Evolutionary conservation across 306 rosid species (phyloP).

Genomic region (Quercus alba): DNA sequence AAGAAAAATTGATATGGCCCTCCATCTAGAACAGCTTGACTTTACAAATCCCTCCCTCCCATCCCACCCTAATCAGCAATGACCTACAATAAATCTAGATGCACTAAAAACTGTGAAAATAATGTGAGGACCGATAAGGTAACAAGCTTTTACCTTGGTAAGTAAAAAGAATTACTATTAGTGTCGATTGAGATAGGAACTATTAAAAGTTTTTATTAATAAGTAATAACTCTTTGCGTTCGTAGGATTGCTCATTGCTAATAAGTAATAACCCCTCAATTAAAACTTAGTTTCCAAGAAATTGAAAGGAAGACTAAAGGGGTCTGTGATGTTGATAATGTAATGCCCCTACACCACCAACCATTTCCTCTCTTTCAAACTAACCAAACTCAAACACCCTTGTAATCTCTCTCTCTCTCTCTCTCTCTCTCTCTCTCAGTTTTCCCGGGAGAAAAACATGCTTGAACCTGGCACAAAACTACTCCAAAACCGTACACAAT

Average conservation of each 20-base stretch:
- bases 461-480: slow-evolving; percentile 36
- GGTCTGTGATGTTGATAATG: slow-evolving; percentile 32
- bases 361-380: slow-evolving; percentile 22
- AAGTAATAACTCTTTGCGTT: too few species aligned
- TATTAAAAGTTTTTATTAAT: too few species aligned
- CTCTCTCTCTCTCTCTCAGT: slow-evolving; percentile 2
- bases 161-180: too few species aligned
- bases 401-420: background rate
- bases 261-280: background rate
- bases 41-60: background rate
- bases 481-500: slow-evolving; percentile 22
- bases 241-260: too few species aligned
- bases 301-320: slow-evolving; percentile 19
- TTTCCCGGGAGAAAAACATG: slow-evolving; percentile 28
- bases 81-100: too few species aligned
- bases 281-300: slow-evolving; percentile 28
- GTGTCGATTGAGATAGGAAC: too few species aligned
- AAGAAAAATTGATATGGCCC: slow-evolving; percentile 1
- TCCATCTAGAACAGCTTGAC: slow-evolving; percentile 53
- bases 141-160: too few species aligned
- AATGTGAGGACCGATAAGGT: too few species aligned
- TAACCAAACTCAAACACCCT: slow-evolving; percentile 1
- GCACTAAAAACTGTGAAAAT: too few species aligned
- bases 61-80: background rate
- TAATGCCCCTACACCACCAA: slow-evolving; percentile 14